Base-by-base conservation (phyloP, 139 green algal species). In the Volvox africanus region DNA sequence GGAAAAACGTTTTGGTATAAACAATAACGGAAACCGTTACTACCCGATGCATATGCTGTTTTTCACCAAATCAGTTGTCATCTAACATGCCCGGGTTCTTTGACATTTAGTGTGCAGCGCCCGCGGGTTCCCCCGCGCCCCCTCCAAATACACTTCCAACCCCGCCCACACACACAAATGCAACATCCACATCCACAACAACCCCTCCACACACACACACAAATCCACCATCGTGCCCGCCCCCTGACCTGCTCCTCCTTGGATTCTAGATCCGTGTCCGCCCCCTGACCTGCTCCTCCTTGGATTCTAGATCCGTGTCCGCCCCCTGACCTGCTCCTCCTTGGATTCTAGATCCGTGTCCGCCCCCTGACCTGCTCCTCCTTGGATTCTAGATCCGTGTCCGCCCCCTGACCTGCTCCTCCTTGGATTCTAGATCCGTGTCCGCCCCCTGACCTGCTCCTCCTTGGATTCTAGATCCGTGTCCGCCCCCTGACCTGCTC, bases 221-320 rank as follows among this genome's bases (percentile, higher is more conserved):
- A 21, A 1, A 32, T 6, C 62, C 20, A 1, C 62, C 20, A 35
- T 14, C 21, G 26, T n/a, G n/a, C n/a, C n/a, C n/a, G 0, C 44
- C 11, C 77, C 35, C 86, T 35, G 21, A 90, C 86, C 86, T 90
- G 73, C 86, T 90, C 86, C 86, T 84, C 28, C 50, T 91, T 87
- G 62, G 30, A 32, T 28, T 61, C 78, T 36, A 87, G 61, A 33
- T 86, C 88, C 21, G 78, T 80, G 21, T n/a, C n/a, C n/a, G 0
- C 44, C 11, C 77, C 35, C 86, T 35, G 21, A 90, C 86, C 86
- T 90, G 73, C 86, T 90, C 86, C 86, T 84, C 28, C 50, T 91
- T 87, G 62, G 30, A 32, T 28, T 61, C 78, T 36, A 87, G 61
- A 33, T 86, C 88, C 21, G 78, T 80, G 21, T n/a, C n/a, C n/a